Evolutionary conservation across 352 stramenopile genomes (phyloP), one percentile per base, ranked within the genome.

Genomic region (Blastocystis sp.): DNA sequence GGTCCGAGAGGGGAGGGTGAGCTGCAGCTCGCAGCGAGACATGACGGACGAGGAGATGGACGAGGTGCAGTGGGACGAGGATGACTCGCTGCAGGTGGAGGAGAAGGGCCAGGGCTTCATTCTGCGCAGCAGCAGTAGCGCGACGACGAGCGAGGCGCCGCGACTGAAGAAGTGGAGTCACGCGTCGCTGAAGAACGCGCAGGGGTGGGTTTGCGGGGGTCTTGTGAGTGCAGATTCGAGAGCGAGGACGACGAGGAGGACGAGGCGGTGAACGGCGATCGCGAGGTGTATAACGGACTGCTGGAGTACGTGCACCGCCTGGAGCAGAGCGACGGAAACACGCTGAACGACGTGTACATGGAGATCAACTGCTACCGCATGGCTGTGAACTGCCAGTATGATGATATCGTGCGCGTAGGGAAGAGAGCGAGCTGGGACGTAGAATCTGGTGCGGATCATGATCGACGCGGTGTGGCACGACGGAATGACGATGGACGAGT

Each of bases 341-440:
- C 61, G 1, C 1, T 27, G 2, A 24, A 27, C n/a, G 69, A 81
- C 34, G 63, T 81, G 14, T 49, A 63, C 36, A 81, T 57, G 32
- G 69, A 81, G 29, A 81, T 81, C 46, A 81, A 81, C 36, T 81
- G 69, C 29, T 81, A 63, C 53, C 69, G 69, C 27, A 81, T 81
- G 69, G 48, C 40, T 21, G 40, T 54, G 34, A 81, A 81, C 32
- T 81, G 69, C 53, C 14, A 54, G 27, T 81, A 81, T 61, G 40
- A 21, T 29, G 69, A 81, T 61, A 61, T 81, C 32, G 48, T 81
- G 49, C 44, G 69, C n/a, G 51, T 59, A 59, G n/a, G 3, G 11
- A 14, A 11, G 11, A 59, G 51, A 59, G 51, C 32, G 21, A 54
- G 18, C 32, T 27, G 32, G n/a, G 4, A 18, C 32, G 32, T 59